Evolutionary conservation across 345 rosid species (phyloP).

Genomic region (Gossypium rotundifolium): DNA sequence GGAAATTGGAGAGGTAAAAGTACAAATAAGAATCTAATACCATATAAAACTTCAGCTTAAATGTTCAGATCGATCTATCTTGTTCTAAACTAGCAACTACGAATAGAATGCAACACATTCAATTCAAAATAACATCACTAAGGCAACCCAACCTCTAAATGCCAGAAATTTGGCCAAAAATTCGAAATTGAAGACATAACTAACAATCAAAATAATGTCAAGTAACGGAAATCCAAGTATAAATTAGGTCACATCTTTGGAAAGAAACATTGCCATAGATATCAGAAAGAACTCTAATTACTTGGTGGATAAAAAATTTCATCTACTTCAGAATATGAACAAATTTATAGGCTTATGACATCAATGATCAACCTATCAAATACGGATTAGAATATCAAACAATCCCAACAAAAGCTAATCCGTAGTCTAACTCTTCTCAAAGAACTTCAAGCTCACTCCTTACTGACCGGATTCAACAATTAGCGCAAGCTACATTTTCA

Average conservation of each 20-base stretch:
- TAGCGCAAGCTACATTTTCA: not conserved
- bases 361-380: not conserved
- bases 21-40: conserved; percentile 12
- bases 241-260: not conserved
- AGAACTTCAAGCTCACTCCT: not conserved
- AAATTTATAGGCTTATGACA: not conserved
- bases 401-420: not conserved
- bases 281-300: not conserved
- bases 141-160: not conserved
- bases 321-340: not conserved
- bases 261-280: not conserved
- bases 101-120: too few relatives aligned
- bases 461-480: not conserved
- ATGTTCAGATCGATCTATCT: not conserved
- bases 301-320: too few relatives aligned
- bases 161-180: not conserved
- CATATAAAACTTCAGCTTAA: conserved; percentile 2
- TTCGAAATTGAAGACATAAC: not conserved
- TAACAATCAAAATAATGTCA: not conserved
- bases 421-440: not conserved
- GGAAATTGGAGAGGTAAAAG: not conserved
- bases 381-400: not conserved
- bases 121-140: too few relatives aligned
- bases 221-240: not conserved
- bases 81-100: not conserved